These are phyloP conservation scores for Pseudopithomyces maydicus DNA, from an alignment of 2,329 filamentous ascomycete genomes.

Conservation along the genomic window DNA sequence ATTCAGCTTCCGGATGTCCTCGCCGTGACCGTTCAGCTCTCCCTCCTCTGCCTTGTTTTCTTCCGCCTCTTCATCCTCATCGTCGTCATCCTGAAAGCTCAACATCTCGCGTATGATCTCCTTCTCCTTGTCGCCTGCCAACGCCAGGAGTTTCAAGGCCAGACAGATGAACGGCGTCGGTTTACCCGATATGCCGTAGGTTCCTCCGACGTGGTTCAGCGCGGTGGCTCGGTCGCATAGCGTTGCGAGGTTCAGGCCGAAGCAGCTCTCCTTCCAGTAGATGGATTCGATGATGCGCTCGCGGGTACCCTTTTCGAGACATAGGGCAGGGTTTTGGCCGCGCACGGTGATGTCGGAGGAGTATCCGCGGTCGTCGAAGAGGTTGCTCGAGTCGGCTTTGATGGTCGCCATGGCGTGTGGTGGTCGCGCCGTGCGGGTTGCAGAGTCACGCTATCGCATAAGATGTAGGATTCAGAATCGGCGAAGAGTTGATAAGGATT, in stretches of 20 bases:
- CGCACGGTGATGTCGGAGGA: constrained; percentile 73
- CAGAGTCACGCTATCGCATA: constrained; percentile 6
- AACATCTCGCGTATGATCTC: constrained; percentile 82
- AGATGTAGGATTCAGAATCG: neutral
- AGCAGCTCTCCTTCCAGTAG: constrained; percentile 99
- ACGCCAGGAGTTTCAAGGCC: constrained; percentile 90
- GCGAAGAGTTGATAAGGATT: neutral
- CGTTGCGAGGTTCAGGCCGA: constrained; percentile 82
- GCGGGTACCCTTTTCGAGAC: constrained; percentile 93
- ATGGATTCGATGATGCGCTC: constrained; percentile 95
- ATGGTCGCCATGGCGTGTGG: constrained; percentile 49
- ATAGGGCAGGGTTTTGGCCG: constrained; percentile 90
- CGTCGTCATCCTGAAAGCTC: constrained; percentile 53
- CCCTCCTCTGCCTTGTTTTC: constrained; percentile 42
- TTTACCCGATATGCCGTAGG: constrained; percentile 80
- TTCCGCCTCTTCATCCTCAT: constrained; percentile 45
- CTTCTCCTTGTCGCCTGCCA: constrained; percentile 60
- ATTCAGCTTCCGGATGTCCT: constrained; percentile 31
- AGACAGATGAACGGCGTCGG: constrained; percentile 93
- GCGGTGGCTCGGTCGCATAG: constrained; percentile 89
- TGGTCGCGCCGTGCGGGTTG: neutral
- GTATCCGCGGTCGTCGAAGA: constrained; percentile 91
- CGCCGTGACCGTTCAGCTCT: constrained; percentile 4
- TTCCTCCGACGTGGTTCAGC: constrained; percentile 84
- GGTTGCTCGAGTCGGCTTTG: constrained; percentile 74